Base-by-base conservation (phyloP, 2,329 filamentous ascomycete species). In the Lachnellula arida region DNA sequence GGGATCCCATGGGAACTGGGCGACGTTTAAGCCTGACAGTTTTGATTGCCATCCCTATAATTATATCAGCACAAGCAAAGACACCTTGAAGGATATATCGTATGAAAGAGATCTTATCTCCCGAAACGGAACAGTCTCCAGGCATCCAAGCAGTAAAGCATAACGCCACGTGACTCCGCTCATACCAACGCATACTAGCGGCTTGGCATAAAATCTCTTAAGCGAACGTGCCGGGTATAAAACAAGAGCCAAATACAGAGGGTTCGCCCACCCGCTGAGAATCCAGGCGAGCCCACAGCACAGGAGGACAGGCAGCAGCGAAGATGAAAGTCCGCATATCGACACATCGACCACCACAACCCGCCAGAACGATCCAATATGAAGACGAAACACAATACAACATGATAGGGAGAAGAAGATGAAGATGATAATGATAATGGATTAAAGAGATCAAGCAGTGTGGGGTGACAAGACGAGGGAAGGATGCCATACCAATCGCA, bases 1-100 rank as follows among this genome's bases (percentile, higher is more conserved):
- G 44, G 94, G 93, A 70, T 99, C 94, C 94, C 94, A 99, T 11
- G 94, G 93, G 71, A 97, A 97, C 55, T 83, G 78, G 57, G 94
- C 94, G 59, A 97, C 87, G 63, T 88, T 85, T 63, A 95, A 85
- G 64, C 85, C 84, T 1, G 92, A 88, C 37, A 99, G 81, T 74
- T 95, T 97, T 67, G 86, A 81, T 78, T 97, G 92, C 94, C 94
- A 99, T 75, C 87, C 89, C 92, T 97, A 70, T 32, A 60, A 39
- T 53, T 44, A 48, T 49, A 19, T 52, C 51, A 69, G 60, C 67
- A 68, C 66, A 56, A 64, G 62, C 55, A 55, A 49, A 55, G 49
- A 12, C 19, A 23, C 19, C 5, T 5, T 19, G 9, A 52, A 28
- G 11, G 54, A 59, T 57, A 19, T 25, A 25, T 32, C 46, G 50